phyloP scores from a whole-genome alignment of 2,329 filamentous ascomycete species.

The Didymella pinodella region DNA sequence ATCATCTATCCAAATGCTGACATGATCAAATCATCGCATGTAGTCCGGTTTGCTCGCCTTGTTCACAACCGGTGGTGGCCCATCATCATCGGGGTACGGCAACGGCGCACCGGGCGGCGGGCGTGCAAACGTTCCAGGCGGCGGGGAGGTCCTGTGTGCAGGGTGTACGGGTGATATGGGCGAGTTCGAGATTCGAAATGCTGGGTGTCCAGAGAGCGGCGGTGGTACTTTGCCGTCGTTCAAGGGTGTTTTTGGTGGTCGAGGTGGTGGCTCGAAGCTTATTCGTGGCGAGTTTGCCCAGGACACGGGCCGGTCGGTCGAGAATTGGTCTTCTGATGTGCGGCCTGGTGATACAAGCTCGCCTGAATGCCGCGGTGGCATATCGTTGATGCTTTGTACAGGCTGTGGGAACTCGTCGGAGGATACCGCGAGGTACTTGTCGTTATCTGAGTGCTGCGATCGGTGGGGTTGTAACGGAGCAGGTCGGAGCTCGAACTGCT shows the following conservation, averaged over 20 bases:
- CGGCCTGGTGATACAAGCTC: constrained; percentile 69
- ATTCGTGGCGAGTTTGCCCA: constrained; percentile 39
- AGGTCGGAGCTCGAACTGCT: constrained; percentile 45
- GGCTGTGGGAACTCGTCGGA: constrained; percentile 66
- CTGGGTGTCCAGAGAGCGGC: constrained; percentile 19
- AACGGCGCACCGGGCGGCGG: constrained; percentile 55
- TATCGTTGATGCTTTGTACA: constrained; percentile 43
- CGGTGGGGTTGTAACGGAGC: constrained; percentile 43
- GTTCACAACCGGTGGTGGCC: constrained; percentile 83
- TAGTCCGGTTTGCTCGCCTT: constrained; percentile 84
- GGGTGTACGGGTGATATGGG: constrained; percentile 12
- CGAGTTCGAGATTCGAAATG: constrained; percentile 9
- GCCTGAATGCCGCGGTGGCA: constrained; percentile 55
- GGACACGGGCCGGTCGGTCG: constrained; percentile 29
- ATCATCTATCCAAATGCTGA: background rate
- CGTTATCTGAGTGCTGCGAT: constrained; percentile 43
- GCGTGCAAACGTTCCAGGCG: constrained; percentile 37
- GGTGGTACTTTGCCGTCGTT: constrained; percentile 35
- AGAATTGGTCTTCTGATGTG: constrained; percentile 44
- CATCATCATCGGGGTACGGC: constrained; percentile 83
- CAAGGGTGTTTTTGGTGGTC: constrained; percentile 53
- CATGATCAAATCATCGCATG: constrained; percentile 27
- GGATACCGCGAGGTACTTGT: constrained; percentile 64
- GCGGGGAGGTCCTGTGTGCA: constrained; percentile 35
- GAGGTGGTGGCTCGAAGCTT: constrained; percentile 48